Conservation (phyloP, 805 yeast species). For the Myxozyma monticola region DNA sequence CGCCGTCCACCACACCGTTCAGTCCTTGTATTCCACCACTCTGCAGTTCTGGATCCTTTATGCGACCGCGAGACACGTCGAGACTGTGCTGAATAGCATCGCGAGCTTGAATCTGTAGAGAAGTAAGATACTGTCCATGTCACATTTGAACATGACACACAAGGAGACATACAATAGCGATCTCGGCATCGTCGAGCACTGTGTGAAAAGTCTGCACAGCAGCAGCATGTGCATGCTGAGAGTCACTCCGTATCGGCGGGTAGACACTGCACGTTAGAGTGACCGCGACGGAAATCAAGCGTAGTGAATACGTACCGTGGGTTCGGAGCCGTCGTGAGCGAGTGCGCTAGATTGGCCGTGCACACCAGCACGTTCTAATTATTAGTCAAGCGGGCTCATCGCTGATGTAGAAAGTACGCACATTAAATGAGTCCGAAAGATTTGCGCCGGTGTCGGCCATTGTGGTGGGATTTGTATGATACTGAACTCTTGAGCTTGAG, state of each 20-base stretch:
- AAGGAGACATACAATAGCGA: slow-evolving; percentile 10
- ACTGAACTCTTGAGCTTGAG: slow-evolving; percentile 60
- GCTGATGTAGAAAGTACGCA: slow-evolving; percentile 1
- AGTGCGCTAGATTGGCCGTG: slow-evolving; percentile 15
- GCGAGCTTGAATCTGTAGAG: slow-evolving; percentile 14
- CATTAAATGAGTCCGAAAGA: slow-evolving; percentile 13
- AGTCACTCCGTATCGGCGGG: no score
- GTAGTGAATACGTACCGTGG: slow-evolving; percentile 10
- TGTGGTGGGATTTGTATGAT: background rate
- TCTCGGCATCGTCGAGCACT: slow-evolving; percentile 18
- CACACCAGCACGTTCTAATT: slow-evolving; percentile 11
- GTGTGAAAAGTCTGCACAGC: slow-evolving; percentile 17
- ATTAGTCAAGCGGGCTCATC: background rate
- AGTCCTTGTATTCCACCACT: no score
- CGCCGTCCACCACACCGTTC: no score
- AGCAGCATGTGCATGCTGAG: no score
- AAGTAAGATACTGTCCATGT: background rate
- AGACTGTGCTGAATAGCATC: slow-evolving; percentile 19
- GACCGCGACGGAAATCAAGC: no score
- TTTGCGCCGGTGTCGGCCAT: slow-evolving; percentile 7
- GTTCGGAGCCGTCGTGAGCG: slow-evolving; percentile 11
- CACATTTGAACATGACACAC: background rate
- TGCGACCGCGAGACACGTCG: slow-evolving; percentile 6
- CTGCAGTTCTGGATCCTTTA: background rate
- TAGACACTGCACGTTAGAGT: slow-evolving; percentile 15